Conservation (phyloP, 345 rosid species). For the Eucalyptus marginata region DNA sequence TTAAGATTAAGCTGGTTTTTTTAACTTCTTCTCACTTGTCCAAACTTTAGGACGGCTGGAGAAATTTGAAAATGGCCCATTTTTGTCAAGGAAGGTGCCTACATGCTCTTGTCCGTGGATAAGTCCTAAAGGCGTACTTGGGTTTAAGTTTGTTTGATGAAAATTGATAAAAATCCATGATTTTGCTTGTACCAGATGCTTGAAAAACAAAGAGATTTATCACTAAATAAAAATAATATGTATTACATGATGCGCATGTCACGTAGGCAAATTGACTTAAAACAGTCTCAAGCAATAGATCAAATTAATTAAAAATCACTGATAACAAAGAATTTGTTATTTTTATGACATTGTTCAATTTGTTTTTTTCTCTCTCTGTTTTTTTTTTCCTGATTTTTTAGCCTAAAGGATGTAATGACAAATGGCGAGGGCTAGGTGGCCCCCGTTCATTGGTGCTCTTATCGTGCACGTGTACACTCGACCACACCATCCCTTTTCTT, state of each 20-base stretch:
- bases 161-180: background rate
- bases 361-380: background rate
- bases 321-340: background rate
- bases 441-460: background rate
- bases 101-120: background rate
- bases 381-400: background rate
- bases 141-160: background rate
- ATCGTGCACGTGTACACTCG: background rate
- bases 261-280: background rate
- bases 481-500: background rate
- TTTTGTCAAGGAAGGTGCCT: background rate
- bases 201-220: background rate
- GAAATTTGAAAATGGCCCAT: background rate
- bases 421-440: background rate
- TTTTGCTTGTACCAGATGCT: fast-evolving
- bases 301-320: background rate
- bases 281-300: background rate
- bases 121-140: background rate
- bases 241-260: background rate
- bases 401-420: background rate
- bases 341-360: background rate
- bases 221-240: background rate
- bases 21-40: background rate
- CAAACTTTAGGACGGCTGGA: background rate
- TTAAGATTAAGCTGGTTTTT: background rate